phyloP scores from a whole-genome alignment of 441 rosid species.

The Populus hybrid region DNA sequence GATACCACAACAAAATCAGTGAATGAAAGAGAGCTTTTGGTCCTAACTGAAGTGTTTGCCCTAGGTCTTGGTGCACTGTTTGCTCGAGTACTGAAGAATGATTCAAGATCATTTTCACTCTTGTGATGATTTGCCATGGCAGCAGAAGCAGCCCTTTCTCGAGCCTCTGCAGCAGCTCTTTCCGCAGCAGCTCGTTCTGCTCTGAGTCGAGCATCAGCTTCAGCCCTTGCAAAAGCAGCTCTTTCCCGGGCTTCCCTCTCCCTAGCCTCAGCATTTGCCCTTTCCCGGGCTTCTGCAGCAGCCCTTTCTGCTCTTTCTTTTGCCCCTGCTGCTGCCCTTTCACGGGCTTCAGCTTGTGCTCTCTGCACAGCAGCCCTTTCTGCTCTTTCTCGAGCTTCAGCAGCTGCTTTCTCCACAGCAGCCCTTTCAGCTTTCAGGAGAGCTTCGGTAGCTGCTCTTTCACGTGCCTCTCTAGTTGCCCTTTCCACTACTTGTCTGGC shows the following conservation, averaged over 20 bases:
- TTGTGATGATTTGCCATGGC: constrained; percentile 54
- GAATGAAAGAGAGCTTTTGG: constrained; percentile 14
- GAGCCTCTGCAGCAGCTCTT: constrained; percentile 57
- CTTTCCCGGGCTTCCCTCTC: constrained; percentile 32
- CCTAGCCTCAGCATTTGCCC: constrained; percentile 49
- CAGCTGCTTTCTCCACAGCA: constrained; percentile 79
- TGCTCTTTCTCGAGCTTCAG: constrained; percentile 81
- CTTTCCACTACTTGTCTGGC: constrained; percentile 90
- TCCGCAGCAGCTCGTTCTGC: constrained; percentile 53
- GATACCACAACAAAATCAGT: constrained; percentile 2
- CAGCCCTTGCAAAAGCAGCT: constrained; percentile 38
- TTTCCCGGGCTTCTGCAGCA: constrained; percentile 79
- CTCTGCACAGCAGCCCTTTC: constrained; percentile 90
- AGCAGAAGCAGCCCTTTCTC: constrained; percentile 59
- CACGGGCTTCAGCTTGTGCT: constrained; percentile 95
- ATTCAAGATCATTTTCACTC: constrained; percentile 57
- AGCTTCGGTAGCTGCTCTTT: constrained; percentile 81
- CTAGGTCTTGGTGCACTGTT: constrained; percentile 88
- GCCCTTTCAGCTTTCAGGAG: constrained; percentile 81
- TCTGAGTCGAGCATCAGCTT: constrained; percentile 53
- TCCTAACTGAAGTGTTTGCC: constrained; percentile 63
- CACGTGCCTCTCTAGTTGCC: constrained; percentile 96
- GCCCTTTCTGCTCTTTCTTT: constrained; percentile 84
- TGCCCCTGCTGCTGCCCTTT: constrained; percentile 75
- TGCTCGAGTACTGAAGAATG: constrained; percentile 75